Evolutionary conservation across 306 rosid genomes (phyloP).

Genomic region (Sicyos edulis): DNA sequence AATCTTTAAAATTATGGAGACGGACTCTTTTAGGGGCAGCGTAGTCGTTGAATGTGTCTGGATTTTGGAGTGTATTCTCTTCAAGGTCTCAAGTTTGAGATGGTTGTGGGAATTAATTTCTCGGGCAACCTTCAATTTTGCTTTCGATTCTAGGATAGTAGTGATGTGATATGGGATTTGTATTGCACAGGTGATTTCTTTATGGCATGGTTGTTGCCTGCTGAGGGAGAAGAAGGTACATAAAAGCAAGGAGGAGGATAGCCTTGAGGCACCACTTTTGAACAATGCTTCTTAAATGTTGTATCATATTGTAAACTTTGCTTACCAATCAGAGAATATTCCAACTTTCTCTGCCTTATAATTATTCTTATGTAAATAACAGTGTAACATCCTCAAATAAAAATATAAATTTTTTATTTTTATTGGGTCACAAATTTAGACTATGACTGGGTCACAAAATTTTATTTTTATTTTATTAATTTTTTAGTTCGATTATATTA

Average conservation of each 20-base stretch:
- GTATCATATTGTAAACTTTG: neutral
- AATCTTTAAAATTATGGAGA: neutral
- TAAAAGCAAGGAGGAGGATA: constrained; percentile 30
- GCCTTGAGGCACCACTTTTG: constrained; percentile 44
- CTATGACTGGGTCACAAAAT: too few relatives aligned
- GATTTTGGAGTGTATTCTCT: too few relatives aligned
- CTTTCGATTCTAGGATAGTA: too few relatives aligned
- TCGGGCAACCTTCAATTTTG: too few relatives aligned
- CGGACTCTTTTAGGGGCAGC: too few relatives aligned
- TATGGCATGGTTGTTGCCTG: constrained; percentile 52
- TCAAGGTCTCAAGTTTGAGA: too few relatives aligned
- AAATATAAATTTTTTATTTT: too few relatives aligned
- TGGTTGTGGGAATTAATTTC: too few relatives aligned
- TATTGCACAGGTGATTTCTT: constrained; percentile 43
- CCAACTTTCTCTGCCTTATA: neutral
- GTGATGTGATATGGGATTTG: neutral
- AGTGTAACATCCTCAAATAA: neutral
- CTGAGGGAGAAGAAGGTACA: constrained; percentile 26
- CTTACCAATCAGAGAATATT: neutral
- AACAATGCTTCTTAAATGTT: constrained; percentile 5
- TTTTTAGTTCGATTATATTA: too few relatives aligned
- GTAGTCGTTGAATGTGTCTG: too few relatives aligned
- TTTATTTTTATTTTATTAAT: too few relatives aligned
- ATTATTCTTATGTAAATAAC: neutral
- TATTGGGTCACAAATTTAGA: too few relatives aligned